These are phyloP conservation scores for Tribonema minus DNA, from an alignment of 108 stramenopile species.

Conservation along the genomic window DNA sequence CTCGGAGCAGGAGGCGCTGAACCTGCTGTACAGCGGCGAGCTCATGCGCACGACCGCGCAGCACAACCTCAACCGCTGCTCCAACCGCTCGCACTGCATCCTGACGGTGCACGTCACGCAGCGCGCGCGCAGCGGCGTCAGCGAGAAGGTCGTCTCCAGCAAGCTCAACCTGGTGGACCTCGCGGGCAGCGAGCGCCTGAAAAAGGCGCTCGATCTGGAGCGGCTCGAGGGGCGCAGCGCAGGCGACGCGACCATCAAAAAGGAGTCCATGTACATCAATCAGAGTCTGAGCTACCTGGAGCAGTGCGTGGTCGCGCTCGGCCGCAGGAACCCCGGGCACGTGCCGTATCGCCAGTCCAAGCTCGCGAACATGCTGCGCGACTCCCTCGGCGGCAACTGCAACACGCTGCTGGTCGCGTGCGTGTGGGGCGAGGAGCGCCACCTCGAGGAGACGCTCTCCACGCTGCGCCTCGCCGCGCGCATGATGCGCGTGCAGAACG, in stretches of 20 bases:
- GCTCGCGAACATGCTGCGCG: slow-evolving; percentile 51
- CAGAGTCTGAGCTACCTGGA: slow-evolving; percentile 66
- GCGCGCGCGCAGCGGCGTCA: slow-evolving; percentile 55
- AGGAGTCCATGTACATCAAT: slow-evolving; percentile 69
- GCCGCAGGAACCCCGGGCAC: slow-evolving; percentile 41
- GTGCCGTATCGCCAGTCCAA: slow-evolving; percentile 65
- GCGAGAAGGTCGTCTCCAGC: slow-evolving; percentile 51
- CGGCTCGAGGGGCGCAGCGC: slow-evolving; percentile 31
- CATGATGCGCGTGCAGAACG: slow-evolving; percentile 64
- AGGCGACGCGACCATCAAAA: slow-evolving; percentile 41
- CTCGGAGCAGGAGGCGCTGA: slow-evolving; percentile 58
- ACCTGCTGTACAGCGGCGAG: slow-evolving; percentile 60
- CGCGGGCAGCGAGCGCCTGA: slow-evolving; percentile 65
- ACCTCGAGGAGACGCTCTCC: slow-evolving; percentile 64
- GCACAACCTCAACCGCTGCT: slow-evolving; percentile 62
- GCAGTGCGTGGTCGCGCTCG: slow-evolving; percentile 68
- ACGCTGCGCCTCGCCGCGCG: slow-evolving; percentile 57
- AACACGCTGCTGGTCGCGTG: slow-evolving; percentile 62
- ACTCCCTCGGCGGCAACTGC: slow-evolving; percentile 65
- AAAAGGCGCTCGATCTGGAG: slow-evolving; percentile 60
- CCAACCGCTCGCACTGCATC: slow-evolving; percentile 65
- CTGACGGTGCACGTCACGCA: slow-evolving; percentile 63
- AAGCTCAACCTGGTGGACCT: slow-evolving; percentile 67
- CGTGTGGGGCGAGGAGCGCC: slow-evolving; percentile 62
- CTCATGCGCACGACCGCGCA: slow-evolving; percentile 51